Base-by-base conservation (phyloP, 2,329 filamentous ascomycete genomes). In the Ophiostoma tasmaniense region DNA sequence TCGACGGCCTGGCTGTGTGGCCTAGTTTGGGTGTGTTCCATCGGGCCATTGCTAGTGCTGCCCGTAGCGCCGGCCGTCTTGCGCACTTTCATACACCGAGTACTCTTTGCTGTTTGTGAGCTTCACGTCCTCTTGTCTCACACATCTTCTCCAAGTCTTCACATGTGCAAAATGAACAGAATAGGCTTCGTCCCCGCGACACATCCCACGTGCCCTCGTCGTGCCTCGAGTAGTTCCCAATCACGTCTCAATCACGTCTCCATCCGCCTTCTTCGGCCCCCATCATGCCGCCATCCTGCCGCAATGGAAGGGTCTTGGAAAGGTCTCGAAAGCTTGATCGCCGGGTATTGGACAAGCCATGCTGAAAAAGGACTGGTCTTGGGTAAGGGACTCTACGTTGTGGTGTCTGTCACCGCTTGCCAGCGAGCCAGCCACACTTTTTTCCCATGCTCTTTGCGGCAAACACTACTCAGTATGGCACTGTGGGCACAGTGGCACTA, bases 301-400 rank as follows among this genome's bases (percentile, higher is more conserved):
- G 42, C 17, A n/a, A 20, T n/a, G 17, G 42, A 55, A 55, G 50
- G 50, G 50, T 55, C 50, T 14, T 55, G 50, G 50, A 7, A 55
- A 55, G 50, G 50, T 55, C 50, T 55, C 50, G 50, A 55, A 55
- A 55, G 50, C 50, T 55, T 55, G 50, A 55, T 55, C n/a, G 50
- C 50, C 50, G 50, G 50, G 50, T 25, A 55, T 28, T 55, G 50
- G n/a, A 55, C n/a, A 55, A 25, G 50, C 50, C 50, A 55, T 55
- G 6, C 50, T 55, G n/a, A 55, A 55, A 55, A 7, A 10, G 50
- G 50, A 28, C 50, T 55, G 50, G 50, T 55, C 22, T 55, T 55
- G n/a, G 22, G 50, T 25, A 25, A 4, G 50, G 50, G 50, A 8
- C 22, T 11, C 4, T 33, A 33, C 8, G 33, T 8, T 33, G 33